Percentiles rank a stretch among this genome's conserved stretches.
Conservation (phyloP, 73 alveolate species). For the Tetrahymena borealis region DNA sequence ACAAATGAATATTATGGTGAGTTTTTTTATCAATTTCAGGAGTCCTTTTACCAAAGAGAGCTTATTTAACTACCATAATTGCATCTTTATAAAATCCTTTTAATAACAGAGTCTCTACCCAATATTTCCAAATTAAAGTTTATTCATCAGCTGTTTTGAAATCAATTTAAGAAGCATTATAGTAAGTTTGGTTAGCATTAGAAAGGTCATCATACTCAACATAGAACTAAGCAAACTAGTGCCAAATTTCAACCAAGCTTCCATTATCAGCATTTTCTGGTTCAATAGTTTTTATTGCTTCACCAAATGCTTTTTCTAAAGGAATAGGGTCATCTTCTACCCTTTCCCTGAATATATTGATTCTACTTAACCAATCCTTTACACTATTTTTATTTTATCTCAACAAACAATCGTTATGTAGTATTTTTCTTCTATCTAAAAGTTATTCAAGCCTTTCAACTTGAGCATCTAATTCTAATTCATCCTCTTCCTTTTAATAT, state of each 20-base stretch:
- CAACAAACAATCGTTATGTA: conserved; percentile 72
- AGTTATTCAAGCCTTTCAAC: conserved; percentile 73
- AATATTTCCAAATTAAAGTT: conserved; percentile 59
- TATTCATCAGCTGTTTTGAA: conserved; percentile 66
- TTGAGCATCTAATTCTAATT: conserved; percentile 58
- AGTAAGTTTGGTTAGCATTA: conserved; percentile 58
- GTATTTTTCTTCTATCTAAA: conserved; percentile 81
- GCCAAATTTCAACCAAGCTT: conserved; percentile 81
- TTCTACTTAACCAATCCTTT: conserved; percentile 87
- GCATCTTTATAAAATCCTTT: conserved; percentile 71
- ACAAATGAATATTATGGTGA: conserved; percentile 36
- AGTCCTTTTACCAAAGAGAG: conserved; percentile 50
- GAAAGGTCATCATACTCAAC: conserved; percentile 60
- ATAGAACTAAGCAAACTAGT: conserved; percentile 75
- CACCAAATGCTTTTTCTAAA: conserved; percentile 60
- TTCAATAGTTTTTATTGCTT: conserved; percentile 82
- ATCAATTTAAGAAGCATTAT: conserved; percentile 58
- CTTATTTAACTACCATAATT: conserved; percentile 53
- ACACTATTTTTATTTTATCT: conserved; percentile 91
- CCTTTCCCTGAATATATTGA: conserved; percentile 63
- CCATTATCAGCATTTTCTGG: conserved; percentile 82
- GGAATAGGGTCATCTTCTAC: conserved; percentile 43
- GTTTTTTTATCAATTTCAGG: conserved; percentile 50
- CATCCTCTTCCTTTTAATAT: conserved; percentile 47
- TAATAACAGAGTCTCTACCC: conserved; percentile 71